Base-by-base conservation (phyloP, 2,329 filamentous ascomycete genomes). In the Dactylonectria estremocensis region DNA sequence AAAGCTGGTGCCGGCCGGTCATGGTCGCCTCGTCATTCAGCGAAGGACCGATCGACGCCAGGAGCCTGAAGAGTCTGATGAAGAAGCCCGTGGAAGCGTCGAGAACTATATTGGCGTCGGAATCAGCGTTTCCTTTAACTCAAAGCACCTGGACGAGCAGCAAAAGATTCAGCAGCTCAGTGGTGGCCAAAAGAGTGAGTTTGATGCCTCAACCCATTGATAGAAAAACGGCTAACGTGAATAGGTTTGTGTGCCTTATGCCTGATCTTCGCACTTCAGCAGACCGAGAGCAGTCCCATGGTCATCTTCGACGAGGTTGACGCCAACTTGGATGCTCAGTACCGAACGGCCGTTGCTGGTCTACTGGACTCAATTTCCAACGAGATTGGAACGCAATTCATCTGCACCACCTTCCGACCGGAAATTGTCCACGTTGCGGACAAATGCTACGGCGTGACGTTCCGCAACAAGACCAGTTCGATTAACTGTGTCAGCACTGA, bases 291-390 rank as follows among this genome's bases (percentile, higher is more conserved):
- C 10, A 97, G 95, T 50, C 96, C 96, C 1, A 98, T 99, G 87
- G 98, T 99, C 80, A 95, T 99, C 77, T 99, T 99, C 76, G 96
- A 99, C 80, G 96, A 99, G 82, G 97, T 99, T 71, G 96, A 99
- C 78, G 96, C 96, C 80, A 99, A 99, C 79, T 89, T 99, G 24
- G 96, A 99, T 80, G 95, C 96, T 1, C 96, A 99, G 82, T 99
- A 99, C 84, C 93, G 96, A 68, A 98, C 96, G 1, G 95, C 96
- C 1, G 96, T 99, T 11, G 96, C 96, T 3, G 89, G 93, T 64
- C 93, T 98, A 84, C 87, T 99, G 22, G 87, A 95, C 77, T 91
- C 91, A 61, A 95, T 94, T 70, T 94, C 91, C 14, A 84, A 87
- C 67, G 89, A 91, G 72, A 88, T 87, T 14, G 87, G 88, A 68